Base-by-base conservation (phyloP, 2,329 filamentous ascomycete species). In the Penicillium expansum region DNA sequence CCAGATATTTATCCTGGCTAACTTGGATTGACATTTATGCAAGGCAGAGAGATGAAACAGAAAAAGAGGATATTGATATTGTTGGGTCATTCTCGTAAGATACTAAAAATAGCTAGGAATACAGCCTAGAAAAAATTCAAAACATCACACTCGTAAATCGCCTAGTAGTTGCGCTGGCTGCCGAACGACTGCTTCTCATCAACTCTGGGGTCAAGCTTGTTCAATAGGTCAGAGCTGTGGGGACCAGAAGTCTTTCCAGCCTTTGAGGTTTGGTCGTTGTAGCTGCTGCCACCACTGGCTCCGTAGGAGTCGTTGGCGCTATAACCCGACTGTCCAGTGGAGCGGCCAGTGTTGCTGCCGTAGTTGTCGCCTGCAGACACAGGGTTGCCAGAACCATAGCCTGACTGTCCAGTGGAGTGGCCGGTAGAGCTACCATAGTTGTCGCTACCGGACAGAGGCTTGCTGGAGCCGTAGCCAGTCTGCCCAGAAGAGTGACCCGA, bases 221-320 rank as follows among this genome's bases (percentile, higher is more conserved):
- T 85, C 24, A 74, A 71, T 2, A 74, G 8, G 39, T 77, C 76
- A 18, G 72, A 76, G 55, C 56, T 66, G 67, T 83, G 79, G 8
- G 77, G 75, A 13, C 80, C 79, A 38, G 66, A 53, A 4, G 53
- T 55, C 29, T 48, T 60, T n/a, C 49, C 44, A n/a, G 52, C 42
- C 16, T 30, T 55, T 10, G 33, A 59, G 20, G 41, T 52, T 14
- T 41, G 33, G 1, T 48, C 22, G n/a, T 55, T 57, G 33, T 64
- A 65, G 55, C 54, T 60, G 45, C 58, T 63, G n/a, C 56, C 53
- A 45, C 55, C 53, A 43, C 56, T 55, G 4, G 56, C 47, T 10
- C 57, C 50, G 13, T 32, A 32, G 9, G 22, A n/a, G 41, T 43
- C 22, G 10, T 24, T n/a, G 4, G 39, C 39, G 13, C 39, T 20